These are phyloP conservation scores for Lophiostoma macrostomum DNA, from an alignment of 495 filamentous ascomycete genomes.

Conservation along the genomic window DNA sequence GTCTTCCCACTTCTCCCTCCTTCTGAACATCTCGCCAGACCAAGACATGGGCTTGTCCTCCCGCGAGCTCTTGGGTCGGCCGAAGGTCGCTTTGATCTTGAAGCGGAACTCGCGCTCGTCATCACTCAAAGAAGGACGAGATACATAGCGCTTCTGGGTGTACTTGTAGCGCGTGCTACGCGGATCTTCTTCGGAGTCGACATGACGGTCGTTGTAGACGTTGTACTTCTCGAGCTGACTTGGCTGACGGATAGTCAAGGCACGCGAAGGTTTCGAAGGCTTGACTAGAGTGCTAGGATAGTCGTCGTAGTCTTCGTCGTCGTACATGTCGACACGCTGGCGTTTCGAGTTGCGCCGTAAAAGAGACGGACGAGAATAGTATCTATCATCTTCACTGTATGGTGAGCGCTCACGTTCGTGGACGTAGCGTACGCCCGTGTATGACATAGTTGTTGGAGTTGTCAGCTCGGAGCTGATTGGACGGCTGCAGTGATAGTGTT, in stretches of 20 bases:
- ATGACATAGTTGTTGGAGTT: conserved; percentile 13
- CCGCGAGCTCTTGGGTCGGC: conserved; percentile 3
- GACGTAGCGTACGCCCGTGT: not conserved
- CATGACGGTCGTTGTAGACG: conserved; percentile 2
- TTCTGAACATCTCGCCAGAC: conserved; percentile 12
- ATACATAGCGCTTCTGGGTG: conserved; percentile 3
- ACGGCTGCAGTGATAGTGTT: too few species aligned
- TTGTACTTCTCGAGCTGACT: conserved; percentile 25
- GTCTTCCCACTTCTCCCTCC: conserved; percentile 11
- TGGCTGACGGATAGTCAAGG: too few species aligned
- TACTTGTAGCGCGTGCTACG: not conserved
- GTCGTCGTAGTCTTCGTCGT: conserved; percentile 21
- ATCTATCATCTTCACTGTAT: not conserved
- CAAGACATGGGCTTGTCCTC: conserved; percentile 1
- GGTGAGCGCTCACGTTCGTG: conserved; percentile 1
- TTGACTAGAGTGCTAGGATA: conserved; percentile 9
- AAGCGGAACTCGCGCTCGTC: conserved; percentile 13
- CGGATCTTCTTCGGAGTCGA: not conserved
- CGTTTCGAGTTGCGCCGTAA: conserved; percentile 25
- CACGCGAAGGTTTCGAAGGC: conserved; percentile 2
- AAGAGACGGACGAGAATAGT: conserved; percentile 11
- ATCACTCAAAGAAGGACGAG: not conserved
- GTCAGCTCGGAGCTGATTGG: not conserved
- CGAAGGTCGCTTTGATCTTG: conserved; percentile 13
- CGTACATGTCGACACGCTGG: conserved; percentile 16